Percentiles rank a stretch among this genome's conserved stretches.
These are phyloP conservation scores for Suhomyces taliae DNA, from an alignment of 1,139 yeast genomes.

Conservation along the genomic window DNA sequence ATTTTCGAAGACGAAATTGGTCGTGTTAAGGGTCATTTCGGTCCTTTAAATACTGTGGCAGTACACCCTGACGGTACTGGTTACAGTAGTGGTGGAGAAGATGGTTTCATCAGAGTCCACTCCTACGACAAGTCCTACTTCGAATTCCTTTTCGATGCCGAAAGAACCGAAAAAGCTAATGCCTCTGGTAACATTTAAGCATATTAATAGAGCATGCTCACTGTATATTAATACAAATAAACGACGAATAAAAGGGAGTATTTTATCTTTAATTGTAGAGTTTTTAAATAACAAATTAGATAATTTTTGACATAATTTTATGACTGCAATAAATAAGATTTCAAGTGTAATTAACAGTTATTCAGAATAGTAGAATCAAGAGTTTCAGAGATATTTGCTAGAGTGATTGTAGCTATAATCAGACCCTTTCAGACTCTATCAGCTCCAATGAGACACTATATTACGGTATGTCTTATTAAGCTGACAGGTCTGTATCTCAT, in stretches of 20 bases:
- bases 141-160: conserved; percentile 85
- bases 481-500: no score
- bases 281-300: no score
- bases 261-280: not conserved
- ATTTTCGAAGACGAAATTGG: conserved; percentile 95
- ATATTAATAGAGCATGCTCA: conserved; percentile 7
- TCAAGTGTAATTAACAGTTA: no score
- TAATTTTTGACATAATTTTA: not conserved
- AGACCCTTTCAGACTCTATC: no score
- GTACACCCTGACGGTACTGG: conserved; percentile 94
- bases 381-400: no score
- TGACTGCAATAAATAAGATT: not conserved
- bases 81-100: conserved; percentile 97
- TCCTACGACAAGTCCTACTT: conserved; percentile 88
- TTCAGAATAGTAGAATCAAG: no score
- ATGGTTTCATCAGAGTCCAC: conserved; percentile 94
- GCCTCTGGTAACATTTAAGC: conserved; percentile 32
- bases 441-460: no score
- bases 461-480: no score
- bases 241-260: not conserved
- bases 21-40: conserved; percentile 97
- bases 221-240: conserved; percentile 10
- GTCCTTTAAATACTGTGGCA: conserved; percentile 93
- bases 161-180: conserved; percentile 65
- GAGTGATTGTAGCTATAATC: no score